Base-by-base conservation (phyloP, 306 rosid genomes). In the Canavalia gladiata region DNA sequence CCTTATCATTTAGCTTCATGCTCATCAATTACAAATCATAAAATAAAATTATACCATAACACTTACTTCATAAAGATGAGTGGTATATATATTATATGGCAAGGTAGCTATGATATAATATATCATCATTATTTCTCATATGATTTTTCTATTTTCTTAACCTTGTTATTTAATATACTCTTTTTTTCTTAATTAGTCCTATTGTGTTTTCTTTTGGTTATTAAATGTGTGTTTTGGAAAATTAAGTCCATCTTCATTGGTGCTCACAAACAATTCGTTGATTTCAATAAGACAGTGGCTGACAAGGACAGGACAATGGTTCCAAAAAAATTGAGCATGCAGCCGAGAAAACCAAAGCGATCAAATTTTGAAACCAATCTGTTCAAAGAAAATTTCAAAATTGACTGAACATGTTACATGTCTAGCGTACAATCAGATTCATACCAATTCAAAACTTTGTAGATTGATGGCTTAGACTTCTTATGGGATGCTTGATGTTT, bases 1-100 rank as follows among this genome's bases (percentile, higher is more conserved):
- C 55, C 70, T 54, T 33, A 35, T 46, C 81, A 81, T 74, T 62
- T 30, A 45, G 50, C 70, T 33, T 57, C 77, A 78, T 35, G 13
- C 0, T 41, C 7, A 29, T 63, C 35, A 63, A 47, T 59, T 75
- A n/a, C 65, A 41, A 18, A 18, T 18, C 25, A 25, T 1, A 56
- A 57, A 30, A 29, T 28, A 8, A 57, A 57, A 10, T 60, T 18
- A 18, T 18, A 18, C 25, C 25, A 18, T 18, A 18, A 18, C 25
- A 18, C 25, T 18, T 18, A 18, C 25, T 18, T 18, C 25, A 18
- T 18, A 18, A 18, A 18, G 25, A 18, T 18, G 25, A 18, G 25
- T 18, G 25, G 25, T 18, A 18, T 18, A 18, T 9, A 60, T 60
- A 45, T 37, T 37, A 2, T 37, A 37, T 37, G 41, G 4, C 63